Base-by-base conservation (phyloP, 306 rosid species). In the Cicer pinnatifidum region DNA sequence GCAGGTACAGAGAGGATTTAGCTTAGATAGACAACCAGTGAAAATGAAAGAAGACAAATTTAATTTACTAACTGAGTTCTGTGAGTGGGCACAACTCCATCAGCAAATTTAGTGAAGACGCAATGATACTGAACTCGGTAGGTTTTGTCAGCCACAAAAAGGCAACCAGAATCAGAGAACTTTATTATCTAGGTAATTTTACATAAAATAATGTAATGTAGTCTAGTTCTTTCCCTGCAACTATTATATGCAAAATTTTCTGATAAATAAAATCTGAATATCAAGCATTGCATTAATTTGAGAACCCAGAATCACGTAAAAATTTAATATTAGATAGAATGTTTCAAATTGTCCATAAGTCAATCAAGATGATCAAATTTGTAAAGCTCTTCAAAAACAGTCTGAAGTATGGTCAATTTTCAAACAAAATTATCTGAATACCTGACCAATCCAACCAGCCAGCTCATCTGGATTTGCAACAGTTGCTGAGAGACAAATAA, bases 371-470 rank as follows among this genome's bases (percentile, higher is more conserved):
- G 52, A 48, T 73, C 44, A 48, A 56, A 35, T 73, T 37, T 38
- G 48, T 43, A 80, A 73, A 59, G 60, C 71, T 80, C 65, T 58
- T 58, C 6, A 50, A 6, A 59, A 59, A 75, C 13, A 67, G 39
- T 15, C 19, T 41, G 7, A 64, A 3, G 71, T 59, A 39, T 11
- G 47, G 79, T 35, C 48, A 66, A 46, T 6, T 45, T 72, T 54
- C 9, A 37, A 35, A 54, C 33, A 38, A 38, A 50, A 56, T 35
- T 38, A 57, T 9, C 38, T 58, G 56, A 77, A 33, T 89, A 94
- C 98, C 98, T 94, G 97, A 82, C 92, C 87, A 79, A 94, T 94
- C 98, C 98, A 94, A 66, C 97, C 97, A 81, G 98, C 96, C 77
- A 94, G 84, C 85, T 89, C 98, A 51, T 88, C 97, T n/a, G 98